Evolutionary conservation across 1,284 basidiomycete species (phyloP).

Genomic region (Tylopilus sp.): DNA sequence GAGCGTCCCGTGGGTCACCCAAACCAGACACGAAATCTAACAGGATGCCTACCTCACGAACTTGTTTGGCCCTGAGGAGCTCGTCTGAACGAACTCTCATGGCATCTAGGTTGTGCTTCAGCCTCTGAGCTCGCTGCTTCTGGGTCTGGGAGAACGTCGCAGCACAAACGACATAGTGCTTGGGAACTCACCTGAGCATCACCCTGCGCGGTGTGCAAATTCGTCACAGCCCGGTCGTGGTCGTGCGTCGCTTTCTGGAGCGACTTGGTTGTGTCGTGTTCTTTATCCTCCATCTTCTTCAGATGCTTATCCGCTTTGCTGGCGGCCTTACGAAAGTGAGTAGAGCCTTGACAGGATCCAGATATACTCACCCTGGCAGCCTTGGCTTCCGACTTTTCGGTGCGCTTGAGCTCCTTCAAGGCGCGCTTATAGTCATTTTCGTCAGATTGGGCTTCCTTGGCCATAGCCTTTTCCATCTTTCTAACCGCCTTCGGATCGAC

Average conservation of each 20-base stretch:
- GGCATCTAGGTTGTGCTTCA: constrained; percentile 10
- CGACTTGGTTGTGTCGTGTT: constrained; percentile 42
- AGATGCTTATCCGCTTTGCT: constrained; percentile 43
- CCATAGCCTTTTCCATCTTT: constrained; percentile 45
- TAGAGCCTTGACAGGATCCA: neutral
- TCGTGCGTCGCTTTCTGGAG: constrained; percentile 47
- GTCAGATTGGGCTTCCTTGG: constrained; percentile 46
- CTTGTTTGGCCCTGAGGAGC: constrained; percentile 21
- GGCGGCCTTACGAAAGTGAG: constrained; percentile 35
- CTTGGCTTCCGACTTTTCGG: constrained; percentile 46
- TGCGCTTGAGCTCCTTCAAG: constrained; percentile 44
- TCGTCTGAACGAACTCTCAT: constrained; percentile 16
- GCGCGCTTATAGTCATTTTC: constrained; percentile 43
- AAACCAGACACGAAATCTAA: neutral
- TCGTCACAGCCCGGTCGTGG: constrained; percentile 46
- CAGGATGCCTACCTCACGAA: constrained; percentile 22
- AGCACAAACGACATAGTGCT: neutral
- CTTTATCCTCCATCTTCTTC: constrained; percentile 46
- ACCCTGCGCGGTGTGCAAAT: constrained; percentile 42
- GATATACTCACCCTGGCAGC: constrained; percentile 42
- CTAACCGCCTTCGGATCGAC: constrained; percentile 32
- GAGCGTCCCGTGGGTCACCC: neutral
- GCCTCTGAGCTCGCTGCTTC: constrained; percentile 12
- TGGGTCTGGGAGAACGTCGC: constrained; percentile 18
- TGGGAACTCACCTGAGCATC: constrained; percentile 41